Conservation (phyloP, 2,329 filamentous ascomycete genomes). For the Capronia epimyces region DNA sequence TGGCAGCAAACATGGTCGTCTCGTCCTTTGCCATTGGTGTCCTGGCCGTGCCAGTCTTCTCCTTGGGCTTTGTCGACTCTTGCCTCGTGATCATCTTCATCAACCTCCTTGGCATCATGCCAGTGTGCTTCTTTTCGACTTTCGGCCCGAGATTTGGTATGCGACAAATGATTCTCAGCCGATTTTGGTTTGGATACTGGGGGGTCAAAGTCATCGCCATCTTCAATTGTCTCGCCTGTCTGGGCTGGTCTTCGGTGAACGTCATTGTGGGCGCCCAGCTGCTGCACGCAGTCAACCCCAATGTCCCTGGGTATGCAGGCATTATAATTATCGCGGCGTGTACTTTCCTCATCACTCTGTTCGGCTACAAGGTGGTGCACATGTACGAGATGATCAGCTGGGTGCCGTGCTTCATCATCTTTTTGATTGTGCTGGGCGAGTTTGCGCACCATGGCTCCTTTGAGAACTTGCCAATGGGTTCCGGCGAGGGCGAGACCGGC, state of each 20-base stretch:
- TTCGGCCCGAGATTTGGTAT: conserved; percentile 70
- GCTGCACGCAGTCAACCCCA: conserved; percentile 64
- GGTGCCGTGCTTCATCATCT: conserved; percentile 67
- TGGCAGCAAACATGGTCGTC: conserved; percentile 72
- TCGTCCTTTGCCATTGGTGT: conserved; percentile 71
- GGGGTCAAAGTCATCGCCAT: conserved; percentile 57
- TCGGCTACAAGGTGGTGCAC: conserved; percentile 72
- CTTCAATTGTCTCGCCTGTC: conserved; percentile 33
- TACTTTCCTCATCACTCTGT: conserved; percentile 65
- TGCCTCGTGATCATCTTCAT: conserved; percentile 68
- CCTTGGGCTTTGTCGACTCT: conserved; percentile 66
- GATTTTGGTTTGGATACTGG: conserved; percentile 71
- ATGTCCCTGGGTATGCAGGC: conserved; percentile 63
- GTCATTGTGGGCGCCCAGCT: conserved; percentile 74
- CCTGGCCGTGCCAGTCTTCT: conserved; percentile 62
- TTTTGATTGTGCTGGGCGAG: conserved; percentile 63
- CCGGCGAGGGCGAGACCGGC: conserved; percentile 57
- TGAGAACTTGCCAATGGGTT: conserved; percentile 54
- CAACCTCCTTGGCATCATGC: conserved; percentile 66
- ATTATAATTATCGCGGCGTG: conserved; percentile 66
- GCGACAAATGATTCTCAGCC: conserved; percentile 73
- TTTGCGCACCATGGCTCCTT: conserved; percentile 65
- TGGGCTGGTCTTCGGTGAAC: conserved; percentile 74
- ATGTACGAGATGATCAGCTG: conserved; percentile 69
- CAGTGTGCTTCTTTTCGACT: conserved; percentile 71